Percentiles rank a stretch among this genome's conserved stretches.
Conservation (phyloP, 176 grass and related monocot species). For the Oryza rufipogon region DNA sequence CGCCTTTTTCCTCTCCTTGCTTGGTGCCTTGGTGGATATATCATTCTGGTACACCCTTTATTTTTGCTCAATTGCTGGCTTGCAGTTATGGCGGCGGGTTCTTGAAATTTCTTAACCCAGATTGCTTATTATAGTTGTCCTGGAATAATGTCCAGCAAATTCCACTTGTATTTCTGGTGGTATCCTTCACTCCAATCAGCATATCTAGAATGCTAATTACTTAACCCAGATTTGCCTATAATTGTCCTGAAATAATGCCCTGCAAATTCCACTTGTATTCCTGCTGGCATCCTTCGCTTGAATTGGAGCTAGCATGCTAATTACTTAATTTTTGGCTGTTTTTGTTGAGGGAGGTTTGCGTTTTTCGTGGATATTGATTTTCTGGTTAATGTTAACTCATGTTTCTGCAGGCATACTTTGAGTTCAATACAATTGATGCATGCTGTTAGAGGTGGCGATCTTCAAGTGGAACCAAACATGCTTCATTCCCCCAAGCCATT, state of each 20-base stretch:
- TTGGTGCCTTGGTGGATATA: neutral
- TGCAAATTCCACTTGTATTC: neutral
- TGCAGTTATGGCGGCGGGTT: neutral
- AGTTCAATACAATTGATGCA: slow-evolving; percentile 43
- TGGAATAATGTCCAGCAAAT: too few species aligned
- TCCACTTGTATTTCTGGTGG: too few species aligned
- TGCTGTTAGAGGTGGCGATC: slow-evolving; percentile 42
- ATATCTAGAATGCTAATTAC: too few species aligned
- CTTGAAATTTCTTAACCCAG: neutral
- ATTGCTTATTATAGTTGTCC: too few species aligned
- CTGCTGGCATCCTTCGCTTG: neutral
- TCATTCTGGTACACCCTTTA: neutral
- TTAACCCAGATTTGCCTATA: too few species aligned
- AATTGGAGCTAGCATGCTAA: neutral
- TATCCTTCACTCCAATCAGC: too few species aligned
- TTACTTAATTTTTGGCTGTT: neutral
- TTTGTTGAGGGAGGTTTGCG: neutral
- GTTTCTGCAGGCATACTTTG: slow-evolving; percentile 40
- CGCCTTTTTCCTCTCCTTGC: neutral
- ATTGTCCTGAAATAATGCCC: neutral
- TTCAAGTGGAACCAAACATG: slow-evolving; percentile 44
- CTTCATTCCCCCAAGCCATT: slow-evolving; percentile 28
- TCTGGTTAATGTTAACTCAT: neutral
- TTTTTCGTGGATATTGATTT: neutral
- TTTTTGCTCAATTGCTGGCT: slow-evolving; percentile 1